Conservation (phyloP, 2,329 filamentous ascomycete genomes). For the Fusarium aywerte region DNA sequence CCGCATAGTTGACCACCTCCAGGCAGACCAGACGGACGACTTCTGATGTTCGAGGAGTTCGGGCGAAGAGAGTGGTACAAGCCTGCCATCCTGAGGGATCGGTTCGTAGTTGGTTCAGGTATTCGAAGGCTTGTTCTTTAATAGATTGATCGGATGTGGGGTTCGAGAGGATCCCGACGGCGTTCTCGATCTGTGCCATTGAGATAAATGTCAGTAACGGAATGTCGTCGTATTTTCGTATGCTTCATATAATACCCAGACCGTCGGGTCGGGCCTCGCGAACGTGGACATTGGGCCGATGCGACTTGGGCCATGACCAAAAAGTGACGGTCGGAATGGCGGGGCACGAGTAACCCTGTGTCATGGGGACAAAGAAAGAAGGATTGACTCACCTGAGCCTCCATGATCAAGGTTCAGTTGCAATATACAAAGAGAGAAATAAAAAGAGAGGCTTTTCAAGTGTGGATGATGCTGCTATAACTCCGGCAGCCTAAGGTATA, state of each 20-base stretch:
- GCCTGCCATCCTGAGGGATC: slow-evolving; percentile 91
- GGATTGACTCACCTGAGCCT: slow-evolving; percentile 57
- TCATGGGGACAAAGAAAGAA: slow-evolving; percentile 42
- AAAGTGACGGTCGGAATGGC: slow-evolving; percentile 43
- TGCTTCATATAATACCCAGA: slow-evolving; percentile 25
- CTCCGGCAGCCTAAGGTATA: slow-evolving; percentile 55
- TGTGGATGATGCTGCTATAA: slow-evolving; percentile 56
- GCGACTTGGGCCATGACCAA: slow-evolving; percentile 31
- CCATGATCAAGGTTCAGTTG: slow-evolving; percentile 54
- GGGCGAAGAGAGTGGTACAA: slow-evolving; percentile 86
- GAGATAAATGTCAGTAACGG: slow-evolving; percentile 27
- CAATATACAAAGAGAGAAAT: slow-evolving; percentile 4
- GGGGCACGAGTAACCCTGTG: slow-evolving; percentile 44
- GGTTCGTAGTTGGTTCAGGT: slow-evolving; percentile 79
- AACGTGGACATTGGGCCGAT: slow-evolving; percentile 39
- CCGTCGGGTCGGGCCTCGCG: slow-evolving; percentile 24
- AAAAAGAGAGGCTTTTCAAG: slow-evolving; percentile 16
- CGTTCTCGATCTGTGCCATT: slow-evolving; percentile 80
- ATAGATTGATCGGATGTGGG: slow-evolving; percentile 78
- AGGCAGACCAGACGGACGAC: slow-evolving; percentile 89
- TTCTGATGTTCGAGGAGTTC: slow-evolving; percentile 79
- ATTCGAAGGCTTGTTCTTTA: slow-evolving; percentile 85
- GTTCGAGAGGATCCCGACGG: slow-evolving; percentile 93
- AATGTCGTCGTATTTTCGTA: slow-evolving; percentile 1
- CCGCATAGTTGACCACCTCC: slow-evolving; percentile 91